Evolutionary conservation across 441 rosid species (phyloP).

Genomic region (Brassica hybrid): DNA sequence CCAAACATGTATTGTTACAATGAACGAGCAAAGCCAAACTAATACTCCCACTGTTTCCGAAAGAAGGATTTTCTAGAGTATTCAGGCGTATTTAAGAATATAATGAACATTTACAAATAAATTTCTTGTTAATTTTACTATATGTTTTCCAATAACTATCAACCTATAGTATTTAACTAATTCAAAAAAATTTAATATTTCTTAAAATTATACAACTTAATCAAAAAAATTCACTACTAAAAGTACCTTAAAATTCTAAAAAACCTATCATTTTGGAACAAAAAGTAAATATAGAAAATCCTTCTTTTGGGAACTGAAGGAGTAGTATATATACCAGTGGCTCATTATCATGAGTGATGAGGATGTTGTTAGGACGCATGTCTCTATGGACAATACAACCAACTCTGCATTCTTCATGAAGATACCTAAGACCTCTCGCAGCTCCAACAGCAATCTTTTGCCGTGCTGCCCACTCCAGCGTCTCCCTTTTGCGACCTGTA

Average conservation of each 20-base stretch:
- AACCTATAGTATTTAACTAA: conserved; percentile 30
- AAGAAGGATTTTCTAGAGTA: too few relatives aligned
- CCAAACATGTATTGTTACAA: conserved; percentile 12
- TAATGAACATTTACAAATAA: too few relatives aligned
- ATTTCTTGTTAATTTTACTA: too few relatives aligned
- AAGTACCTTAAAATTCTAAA: too few relatives aligned
- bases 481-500: conserved; percentile 66
- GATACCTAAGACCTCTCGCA: conserved; percentile 97
- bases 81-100: too few relatives aligned
- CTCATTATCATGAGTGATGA: conserved; percentile 96
- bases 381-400: conserved; percentile 99
- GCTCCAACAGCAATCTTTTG: conserved; percentile 99
- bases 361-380: conserved; percentile 99
- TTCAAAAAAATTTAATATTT: too few relatives aligned
- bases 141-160: too few relatives aligned
- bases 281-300: too few relatives aligned
- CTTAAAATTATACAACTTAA: too few relatives aligned
- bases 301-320: conserved; percentile 69
- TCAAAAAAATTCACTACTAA: too few relatives aligned
- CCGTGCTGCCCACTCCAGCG: conserved; percentile 88
- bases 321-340: conserved; percentile 79
- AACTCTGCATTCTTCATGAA: conserved; percentile 99
- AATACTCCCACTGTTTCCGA: too few relatives aligned
- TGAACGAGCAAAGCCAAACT: not conserved
- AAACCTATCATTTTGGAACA: too few relatives aligned